Percentiles rank a stretch among this genome's conserved stretches.
These are phyloP conservation scores for Pseudogymnoascus sp. DNA, from an alignment of 2,329 filamentous ascomycete species.

Conservation along the genomic window DNA sequence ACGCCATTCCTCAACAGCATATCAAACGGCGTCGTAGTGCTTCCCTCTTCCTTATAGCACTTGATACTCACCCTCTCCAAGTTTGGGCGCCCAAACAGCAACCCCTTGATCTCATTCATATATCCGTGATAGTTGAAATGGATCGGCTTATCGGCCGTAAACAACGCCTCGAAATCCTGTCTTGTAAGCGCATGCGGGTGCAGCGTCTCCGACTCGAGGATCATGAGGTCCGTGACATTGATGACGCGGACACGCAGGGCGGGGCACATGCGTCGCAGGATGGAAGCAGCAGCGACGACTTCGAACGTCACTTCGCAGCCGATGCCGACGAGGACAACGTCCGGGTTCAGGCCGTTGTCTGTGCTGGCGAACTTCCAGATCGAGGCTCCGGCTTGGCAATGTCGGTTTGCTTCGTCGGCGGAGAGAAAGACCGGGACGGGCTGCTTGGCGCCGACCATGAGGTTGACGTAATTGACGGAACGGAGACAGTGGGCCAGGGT, in stretches of 20 bases:
- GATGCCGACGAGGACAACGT: constrained; percentile 57
- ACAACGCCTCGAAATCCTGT: constrained; percentile 46
- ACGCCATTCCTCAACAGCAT: constrained; percentile 60
- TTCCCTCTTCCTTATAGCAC: constrained; percentile 58
- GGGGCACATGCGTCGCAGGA: constrained; percentile 44
- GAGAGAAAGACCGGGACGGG: constrained; percentile 54
- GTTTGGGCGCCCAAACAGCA: constrained; percentile 50
- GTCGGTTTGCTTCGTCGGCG: constrained; percentile 49
- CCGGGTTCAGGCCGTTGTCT: constrained; percentile 46
- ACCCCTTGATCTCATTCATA: constrained; percentile 48
- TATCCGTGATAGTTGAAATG: constrained; percentile 66
- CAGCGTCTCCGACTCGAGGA: constrained; percentile 44
- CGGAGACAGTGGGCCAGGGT: constrained; percentile 54
- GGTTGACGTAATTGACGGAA: constrained; percentile 57
- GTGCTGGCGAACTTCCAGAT: constrained; percentile 56
- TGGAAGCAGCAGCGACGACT: constrained; percentile 51
- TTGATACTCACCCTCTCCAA: constrained; percentile 47
- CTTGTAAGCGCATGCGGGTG: constrained; percentile 52
- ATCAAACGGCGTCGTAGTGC: constrained; percentile 60
- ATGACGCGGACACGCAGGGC: constrained; percentile 51
- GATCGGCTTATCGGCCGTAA: constrained; percentile 47
- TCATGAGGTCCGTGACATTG: constrained; percentile 61
- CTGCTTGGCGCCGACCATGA: constrained; percentile 62
- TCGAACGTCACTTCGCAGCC: constrained; percentile 61
- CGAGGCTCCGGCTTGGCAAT: constrained; percentile 52